These are phyloP conservation scores for Cladosporium sp. DNA, from an alignment of 2,329 filamentous ascomycete genomes.

Conservation along the genomic window DNA sequence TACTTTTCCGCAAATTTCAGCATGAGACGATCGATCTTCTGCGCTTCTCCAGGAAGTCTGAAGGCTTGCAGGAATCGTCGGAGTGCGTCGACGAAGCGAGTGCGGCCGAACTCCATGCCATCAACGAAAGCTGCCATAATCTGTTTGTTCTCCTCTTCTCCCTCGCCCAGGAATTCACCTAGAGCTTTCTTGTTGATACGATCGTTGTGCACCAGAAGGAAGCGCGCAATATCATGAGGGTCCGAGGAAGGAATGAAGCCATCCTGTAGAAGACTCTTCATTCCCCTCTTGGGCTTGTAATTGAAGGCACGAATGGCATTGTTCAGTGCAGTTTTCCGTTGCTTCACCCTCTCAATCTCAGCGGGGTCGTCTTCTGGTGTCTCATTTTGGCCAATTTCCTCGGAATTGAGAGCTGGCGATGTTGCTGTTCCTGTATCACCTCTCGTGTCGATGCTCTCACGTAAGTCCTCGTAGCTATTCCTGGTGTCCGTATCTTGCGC, in stretches of 20 bases:
- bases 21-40: constrained; percentile 99
- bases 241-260: constrained; percentile 80
- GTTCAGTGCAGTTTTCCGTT: constrained; percentile 83
- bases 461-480: constrained; percentile 55
- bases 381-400: constrained; percentile 36
- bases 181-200: constrained; percentile 86
- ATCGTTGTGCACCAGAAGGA: constrained; percentile 70
- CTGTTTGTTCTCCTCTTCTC: constrained; percentile 86
- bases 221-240: constrained; percentile 77
- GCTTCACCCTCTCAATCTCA: constrained; percentile 91
- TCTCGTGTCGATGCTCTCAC: constrained; percentile 73
- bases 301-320: constrained; percentile 92
- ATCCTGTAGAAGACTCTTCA: constrained; percentile 77
- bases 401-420: constrained; percentile 9
- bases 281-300: constrained; percentile 91
- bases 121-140: constrained; percentile 99
- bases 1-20: constrained; percentile 97
- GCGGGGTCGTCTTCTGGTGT: constrained; percentile 79
- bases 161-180: constrained; percentile 91
- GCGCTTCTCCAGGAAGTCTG: constrained; percentile 88
- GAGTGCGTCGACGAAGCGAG: constrained; percentile 86
- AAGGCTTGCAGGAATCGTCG: constrained; percentile 92
- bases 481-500: constrained; percentile 40
- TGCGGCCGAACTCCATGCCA: constrained; percentile 86
- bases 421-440: constrained; percentile 50